Conservation (phyloP, 257 asterid species). For the Solanum okadae region DNA sequence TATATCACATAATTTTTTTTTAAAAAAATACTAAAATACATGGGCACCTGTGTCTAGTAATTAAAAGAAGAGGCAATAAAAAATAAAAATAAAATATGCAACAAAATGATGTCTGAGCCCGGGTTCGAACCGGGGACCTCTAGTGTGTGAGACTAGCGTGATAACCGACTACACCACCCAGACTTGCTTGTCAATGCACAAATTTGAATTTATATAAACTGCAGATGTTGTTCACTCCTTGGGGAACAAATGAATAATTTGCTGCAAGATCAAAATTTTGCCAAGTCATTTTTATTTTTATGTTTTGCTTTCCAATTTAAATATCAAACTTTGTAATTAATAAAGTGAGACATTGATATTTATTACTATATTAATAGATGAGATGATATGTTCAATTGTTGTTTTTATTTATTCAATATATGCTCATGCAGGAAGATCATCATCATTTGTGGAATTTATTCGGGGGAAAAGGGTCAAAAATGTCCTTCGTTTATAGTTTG, state of each 20-base stretch:
- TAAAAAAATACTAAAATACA: no score
- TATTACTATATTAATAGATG: not conserved
- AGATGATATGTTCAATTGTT: not conserved
- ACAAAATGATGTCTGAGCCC: not conserved
- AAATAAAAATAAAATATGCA: no score
- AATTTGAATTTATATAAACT: not conserved
- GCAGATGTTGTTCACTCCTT: rapidly evolving
- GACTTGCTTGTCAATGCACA: conserved; percentile 2
- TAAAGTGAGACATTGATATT: not conserved
- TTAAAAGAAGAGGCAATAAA: no score
- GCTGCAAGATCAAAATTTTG: not conserved
- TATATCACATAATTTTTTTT: no score
- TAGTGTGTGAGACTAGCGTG: conserved; percentile 99
- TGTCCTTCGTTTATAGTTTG: no score
- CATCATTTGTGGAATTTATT: no score
- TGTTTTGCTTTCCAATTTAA: not conserved
- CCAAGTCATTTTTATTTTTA: not conserved
- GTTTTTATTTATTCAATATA: not conserved
- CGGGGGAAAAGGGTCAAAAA: no score
- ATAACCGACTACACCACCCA: conserved; percentile 99
- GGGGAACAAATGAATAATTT: not conserved
- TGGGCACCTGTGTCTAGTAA: no score
- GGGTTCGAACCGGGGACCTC: conserved; percentile 91
- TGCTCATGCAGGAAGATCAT: not conserved
- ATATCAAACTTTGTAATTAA: not conserved